Base-by-base conservation (phyloP, 2,329 filamentous ascomycete species). In the Pseudomassariella vexata region DNA sequence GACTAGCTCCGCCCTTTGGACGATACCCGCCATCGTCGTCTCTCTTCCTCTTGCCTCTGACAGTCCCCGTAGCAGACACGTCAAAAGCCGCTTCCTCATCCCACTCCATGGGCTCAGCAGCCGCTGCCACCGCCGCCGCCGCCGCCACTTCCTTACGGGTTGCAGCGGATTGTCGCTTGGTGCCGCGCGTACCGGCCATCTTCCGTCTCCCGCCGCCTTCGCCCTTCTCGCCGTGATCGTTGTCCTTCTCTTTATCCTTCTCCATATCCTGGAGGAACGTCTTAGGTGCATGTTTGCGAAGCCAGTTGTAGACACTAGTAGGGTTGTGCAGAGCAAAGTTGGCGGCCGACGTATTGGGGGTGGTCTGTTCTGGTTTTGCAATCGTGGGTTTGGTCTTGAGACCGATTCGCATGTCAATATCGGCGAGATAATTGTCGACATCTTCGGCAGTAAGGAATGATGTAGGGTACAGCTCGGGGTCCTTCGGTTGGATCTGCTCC, bases 281-380 rank as follows among this genome's bases (percentile, higher is more conserved):
- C 56, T 90, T 81, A 3, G 88, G 85, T 37, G 86, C 81, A 57
- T 95, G 73, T 52, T 86, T 80, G 41, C 86, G 76, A 9, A 98
- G 74, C 92, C 92, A 98, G 57, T 94, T 95, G 63, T 94, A 94
- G 3, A 95, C 89, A 37, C 85, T 94, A 24, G 87, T 85, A 0
- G 89, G 88, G 55, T 96, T 96, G 31, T 75, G 75, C 16, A 87
- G 59, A 18, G 71, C 68, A 30, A 71, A 52, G 60, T 70, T 58
- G 52, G 58, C 55, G 46, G 47, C 52, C 32, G 50, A 28, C 10
- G 17, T 32, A 36, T 55, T 53, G 16, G 39, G 52, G 23, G 60
- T 51, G 42, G 58, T 47, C 27, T 54, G 44, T 34, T 59, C 62
- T 24, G 65, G 62, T 5, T 74, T 71, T 9, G 76, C 74, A 23